Base-by-base conservation (phyloP, 2,329 filamentous ascomycete species). In the Aspergillus sp. region DNA sequence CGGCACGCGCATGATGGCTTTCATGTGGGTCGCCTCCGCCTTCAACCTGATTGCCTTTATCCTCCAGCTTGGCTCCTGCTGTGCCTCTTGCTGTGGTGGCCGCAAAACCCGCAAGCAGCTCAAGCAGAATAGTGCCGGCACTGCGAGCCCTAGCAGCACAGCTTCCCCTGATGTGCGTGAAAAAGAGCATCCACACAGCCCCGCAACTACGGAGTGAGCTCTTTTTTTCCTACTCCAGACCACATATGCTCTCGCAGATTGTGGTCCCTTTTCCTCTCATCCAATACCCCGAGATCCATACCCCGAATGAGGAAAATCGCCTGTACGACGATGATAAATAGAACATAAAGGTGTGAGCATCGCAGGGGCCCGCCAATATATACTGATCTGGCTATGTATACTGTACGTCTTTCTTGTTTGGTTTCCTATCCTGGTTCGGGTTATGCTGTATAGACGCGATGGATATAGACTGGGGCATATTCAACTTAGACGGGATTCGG, bases 21-120 rank as follows among this genome's bases (percentile, higher is more conserved):
- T 96, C 71, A 94, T 96, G 89, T 98, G 94, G 93, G 84, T 92
- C 27, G 90, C 89, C 0, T 84, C 87, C 0, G 85, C 82, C 0
- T 85, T 88, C 62, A 84, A 86, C 1, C 77, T 91, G 5, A 70
- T 93, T 19, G 88, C 89, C 0, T 93, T 90, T 68, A 73, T 90
- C 32, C 80, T 96, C 19, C 91, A 96, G 74, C 79, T 89, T 27
- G 86, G 88, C 32, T 83, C 94, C 75, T 90, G 88, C 68, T 96
- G 92, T 75, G 96, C 90, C 13, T 72, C 77, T 21, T 80, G 78
- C 60, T 79, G 77, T 54, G 75, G 77, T 25, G 76, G 75, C 6
- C 72, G 72, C 5, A 76, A 73, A 62, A 72, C 72, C 0, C 68
- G 74, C n/a, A 75, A 74, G 59, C 63, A 72, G 61, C 62, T 76